These are phyloP conservation scores for Microbotryum silenes-acaulis DNA, from an alignment of 1,284 basidiomycete species.

Conservation along the genomic window DNA sequence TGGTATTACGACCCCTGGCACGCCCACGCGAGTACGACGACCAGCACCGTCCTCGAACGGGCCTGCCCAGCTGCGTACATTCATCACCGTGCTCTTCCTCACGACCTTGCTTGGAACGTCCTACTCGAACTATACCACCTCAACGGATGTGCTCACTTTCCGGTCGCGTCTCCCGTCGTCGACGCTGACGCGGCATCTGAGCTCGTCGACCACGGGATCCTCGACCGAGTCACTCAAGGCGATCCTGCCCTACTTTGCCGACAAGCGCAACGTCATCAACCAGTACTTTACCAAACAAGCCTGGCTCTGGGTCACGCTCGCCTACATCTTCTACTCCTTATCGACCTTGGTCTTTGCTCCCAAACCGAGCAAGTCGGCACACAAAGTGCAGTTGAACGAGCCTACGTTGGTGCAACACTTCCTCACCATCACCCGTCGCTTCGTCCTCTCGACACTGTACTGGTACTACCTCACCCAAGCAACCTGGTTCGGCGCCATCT, in stretches of 20 bases:
- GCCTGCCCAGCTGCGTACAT: not conserved
- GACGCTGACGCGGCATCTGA: slow-evolving; percentile 6
- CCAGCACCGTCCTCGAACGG: too few species aligned
- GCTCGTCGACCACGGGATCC: not conserved
- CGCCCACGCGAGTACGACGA: too few species aligned
- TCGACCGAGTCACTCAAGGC: slow-evolving; percentile 17
- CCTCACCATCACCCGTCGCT: slow-evolving; percentile 47
- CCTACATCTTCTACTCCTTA: slow-evolving; percentile 55
- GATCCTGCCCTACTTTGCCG: slow-evolving; percentile 27
- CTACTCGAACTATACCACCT: slow-evolving; percentile 8
- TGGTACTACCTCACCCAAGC: slow-evolving; percentile 51
- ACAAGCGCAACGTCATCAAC: slow-evolving; percentile 64
- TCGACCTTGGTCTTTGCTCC: slow-evolving; percentile 42
- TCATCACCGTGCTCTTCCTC: slow-evolving; percentile 16
- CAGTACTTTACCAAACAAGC: slow-evolving; percentile 78
- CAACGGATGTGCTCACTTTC: slow-evolving; percentile 18
- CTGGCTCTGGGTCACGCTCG: slow-evolving; percentile 80
- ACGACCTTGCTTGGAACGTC: slow-evolving; percentile 18
- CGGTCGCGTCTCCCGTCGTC: slow-evolving; percentile 22
- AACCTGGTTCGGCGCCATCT: slow-evolving; percentile 68
- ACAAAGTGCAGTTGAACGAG: not conserved
- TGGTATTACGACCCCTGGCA: too few species aligned
- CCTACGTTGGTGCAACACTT: slow-evolving; percentile 5
- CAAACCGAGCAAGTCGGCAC: not conserved
- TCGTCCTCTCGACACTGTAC: slow-evolving; percentile 55